These are phyloP conservation scores for Solanum dulcamara DNA, from an alignment of 257 asterid species.

Conservation along the genomic window DNA sequence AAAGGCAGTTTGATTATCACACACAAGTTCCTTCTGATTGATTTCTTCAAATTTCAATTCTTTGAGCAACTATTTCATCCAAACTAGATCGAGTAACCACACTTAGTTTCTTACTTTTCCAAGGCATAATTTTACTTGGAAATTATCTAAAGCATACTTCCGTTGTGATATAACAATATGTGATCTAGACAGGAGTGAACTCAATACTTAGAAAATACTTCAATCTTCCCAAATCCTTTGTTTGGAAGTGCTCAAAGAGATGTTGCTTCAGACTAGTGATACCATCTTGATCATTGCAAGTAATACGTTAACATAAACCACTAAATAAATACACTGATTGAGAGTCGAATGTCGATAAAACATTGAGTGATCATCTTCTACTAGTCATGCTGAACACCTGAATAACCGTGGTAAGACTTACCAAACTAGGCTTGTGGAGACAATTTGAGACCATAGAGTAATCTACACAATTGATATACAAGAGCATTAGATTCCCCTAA, in stretches of 20 bases:
- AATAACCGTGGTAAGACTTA: background rate
- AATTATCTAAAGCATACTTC: background rate
- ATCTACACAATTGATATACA: background rate
- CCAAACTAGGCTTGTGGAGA: background rate
- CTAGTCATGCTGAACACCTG: background rate
- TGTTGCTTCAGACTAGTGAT: background rate
- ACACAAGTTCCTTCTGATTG: background rate
- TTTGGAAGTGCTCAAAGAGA: background rate
- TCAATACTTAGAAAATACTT: background rate
- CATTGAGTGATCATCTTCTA: background rate
- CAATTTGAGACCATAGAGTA: background rate
- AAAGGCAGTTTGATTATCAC: background rate
- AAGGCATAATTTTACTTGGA: background rate
- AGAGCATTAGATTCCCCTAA: background rate
- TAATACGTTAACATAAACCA: background rate
- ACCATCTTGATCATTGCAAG: background rate
- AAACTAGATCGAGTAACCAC: background rate
- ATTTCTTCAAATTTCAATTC: background rate
- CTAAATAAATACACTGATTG: background rate
- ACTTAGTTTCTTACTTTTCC: background rate
- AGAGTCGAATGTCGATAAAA: background rate
- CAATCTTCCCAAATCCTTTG: background rate
- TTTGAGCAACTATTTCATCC: background rate
- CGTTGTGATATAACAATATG: background rate
- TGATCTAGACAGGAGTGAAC: background rate